phyloP scores from a whole-genome alignment of 1,284 basidiomycete species.

The Irpex lacteus region DNA sequence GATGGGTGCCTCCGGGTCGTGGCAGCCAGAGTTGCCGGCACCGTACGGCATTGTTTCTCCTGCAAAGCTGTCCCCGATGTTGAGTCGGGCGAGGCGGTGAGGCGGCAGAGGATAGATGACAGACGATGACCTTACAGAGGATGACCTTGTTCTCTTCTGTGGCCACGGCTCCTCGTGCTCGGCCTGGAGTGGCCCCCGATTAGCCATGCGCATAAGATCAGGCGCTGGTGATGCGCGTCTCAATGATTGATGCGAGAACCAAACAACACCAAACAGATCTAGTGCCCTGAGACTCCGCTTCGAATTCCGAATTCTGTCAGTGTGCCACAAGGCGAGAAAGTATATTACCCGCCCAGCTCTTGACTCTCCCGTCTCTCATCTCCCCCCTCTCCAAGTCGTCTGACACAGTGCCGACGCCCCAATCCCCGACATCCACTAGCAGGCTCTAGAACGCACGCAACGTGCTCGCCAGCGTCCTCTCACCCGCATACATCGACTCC shows the following conservation, averaged over 20 bases:
- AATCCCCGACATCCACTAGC: background rate
- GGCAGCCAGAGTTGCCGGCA: background rate
- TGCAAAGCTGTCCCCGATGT: background rate
- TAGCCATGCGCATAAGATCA: background rate
- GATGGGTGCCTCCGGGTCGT: background rate
- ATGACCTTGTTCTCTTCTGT: background rate
- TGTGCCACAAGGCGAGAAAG: slow-evolving; percentile 4
- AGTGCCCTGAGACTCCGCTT: slow-evolving; percentile 5
- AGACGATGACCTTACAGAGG: background rate
- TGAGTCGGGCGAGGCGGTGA: too few species aligned
- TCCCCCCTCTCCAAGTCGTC: slow-evolving; percentile 12
- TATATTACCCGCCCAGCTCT: slow-evolving; percentile 20
- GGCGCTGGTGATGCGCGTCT: background rate
- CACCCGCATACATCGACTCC: slow-evolving; percentile 1
- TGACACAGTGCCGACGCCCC: slow-evolving; percentile 12
- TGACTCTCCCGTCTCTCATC: slow-evolving; percentile 6
- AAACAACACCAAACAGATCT: slow-evolving; percentile 4
- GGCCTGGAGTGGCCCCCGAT: background rate
- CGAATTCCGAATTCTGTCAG: slow-evolving; percentile 6
- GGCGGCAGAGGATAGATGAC: background rate
- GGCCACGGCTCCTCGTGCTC: too few species aligned
- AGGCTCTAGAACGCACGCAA: background rate
- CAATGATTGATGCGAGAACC: background rate
- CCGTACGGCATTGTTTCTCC: background rate
- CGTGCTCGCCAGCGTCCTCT: slow-evolving; percentile 1